These are phyloP conservation scores for Periconia macrospinosa DNA, from an alignment of 2,329 filamentous ascomycete species.

Conservation along the genomic window DNA sequence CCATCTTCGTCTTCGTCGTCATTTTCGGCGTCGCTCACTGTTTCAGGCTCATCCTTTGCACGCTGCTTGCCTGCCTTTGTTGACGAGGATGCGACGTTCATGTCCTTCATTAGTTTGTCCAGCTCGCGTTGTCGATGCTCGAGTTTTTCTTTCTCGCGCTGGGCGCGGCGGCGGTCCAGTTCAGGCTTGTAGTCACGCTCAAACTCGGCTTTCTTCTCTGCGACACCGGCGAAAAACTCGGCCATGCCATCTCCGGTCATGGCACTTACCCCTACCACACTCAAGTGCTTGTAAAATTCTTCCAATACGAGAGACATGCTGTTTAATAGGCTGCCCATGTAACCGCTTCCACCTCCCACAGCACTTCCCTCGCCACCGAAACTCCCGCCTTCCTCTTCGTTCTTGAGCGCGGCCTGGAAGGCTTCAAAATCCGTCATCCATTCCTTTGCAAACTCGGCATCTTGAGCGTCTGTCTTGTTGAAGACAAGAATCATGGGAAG, in stretches of 20 bases:
- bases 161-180: constrained; percentile 73
- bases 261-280: constrained; percentile 88
- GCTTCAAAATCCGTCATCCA: constrained; percentile 99
- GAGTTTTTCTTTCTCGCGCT: constrained; percentile 75
- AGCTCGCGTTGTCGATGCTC: constrained; percentile 76
- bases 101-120: constrained; percentile 91
- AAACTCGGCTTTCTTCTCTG: constrained; percentile 86
- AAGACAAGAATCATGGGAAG: constrained; percentile 98
- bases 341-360: constrained; percentile 73
- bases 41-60: constrained; percentile 51
- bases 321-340: constrained; percentile 94
- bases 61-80: constrained; percentile 36
- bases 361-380: constrained; percentile 71
- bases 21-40: constrained; percentile 55
- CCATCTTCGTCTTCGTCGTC: constrained; percentile 58
- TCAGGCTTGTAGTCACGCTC: constrained; percentile 89
- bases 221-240: constrained; percentile 89
- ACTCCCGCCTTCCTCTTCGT: constrained; percentile 76
- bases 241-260: constrained; percentile 91
- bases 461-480: constrained; percentile 97
- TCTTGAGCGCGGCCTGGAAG: constrained; percentile 82
- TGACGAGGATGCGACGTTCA: constrained; percentile 59
- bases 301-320: constrained; percentile 98
- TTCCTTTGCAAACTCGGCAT: constrained; percentile 87
- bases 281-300: constrained; percentile 94